Conservation (phyloP, 2,329 filamentous ascomycete genomes). For the Thielaviopsis ethacetica region DNA sequence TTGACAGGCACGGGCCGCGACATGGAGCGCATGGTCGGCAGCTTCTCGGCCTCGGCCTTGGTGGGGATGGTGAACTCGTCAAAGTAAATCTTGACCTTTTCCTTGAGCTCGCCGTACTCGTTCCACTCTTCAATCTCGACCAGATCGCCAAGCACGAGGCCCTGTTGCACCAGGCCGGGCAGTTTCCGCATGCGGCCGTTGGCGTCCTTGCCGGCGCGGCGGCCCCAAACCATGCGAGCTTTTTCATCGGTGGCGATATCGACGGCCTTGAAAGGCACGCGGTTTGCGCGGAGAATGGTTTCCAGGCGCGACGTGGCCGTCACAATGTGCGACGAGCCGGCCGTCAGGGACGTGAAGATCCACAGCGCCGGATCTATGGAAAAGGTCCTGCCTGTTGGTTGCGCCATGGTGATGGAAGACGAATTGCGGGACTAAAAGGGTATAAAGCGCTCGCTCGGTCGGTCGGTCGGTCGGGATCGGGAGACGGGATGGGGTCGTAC, state of each 20-base stretch:
- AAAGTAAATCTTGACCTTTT: slow-evolving; percentile 58
- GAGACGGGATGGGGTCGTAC: too few relatives aligned
- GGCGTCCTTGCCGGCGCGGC: slow-evolving; percentile 60
- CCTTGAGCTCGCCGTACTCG: slow-evolving; percentile 87
- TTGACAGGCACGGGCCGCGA: slow-evolving; percentile 18
- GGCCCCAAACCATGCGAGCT: slow-evolving; percentile 75
- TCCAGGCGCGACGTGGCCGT: slow-evolving; percentile 91
- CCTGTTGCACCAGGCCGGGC: slow-evolving; percentile 76
- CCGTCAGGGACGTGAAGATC: slow-evolving; percentile 90
- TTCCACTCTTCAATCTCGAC: slow-evolving; percentile 98
- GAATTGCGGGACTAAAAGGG: slow-evolving; percentile 5
- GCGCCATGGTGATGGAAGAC: slow-evolving; percentile 12
- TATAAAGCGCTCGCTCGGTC: slow-evolving; percentile 1
- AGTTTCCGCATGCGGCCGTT: slow-evolving; percentile 54
- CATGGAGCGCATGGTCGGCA: slow-evolving; percentile 12
- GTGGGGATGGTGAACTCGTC: slow-evolving; percentile 43
- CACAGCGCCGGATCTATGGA: slow-evolving; percentile 60
- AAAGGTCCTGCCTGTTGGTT: slow-evolving; percentile 23
- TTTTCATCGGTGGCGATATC: slow-evolving; percentile 84
- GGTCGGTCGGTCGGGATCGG: background rate
- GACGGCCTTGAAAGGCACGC: slow-evolving; percentile 80
- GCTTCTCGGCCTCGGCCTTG: slow-evolving; percentile 29
- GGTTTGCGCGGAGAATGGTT: slow-evolving; percentile 89
- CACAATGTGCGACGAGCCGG: slow-evolving; percentile 88
- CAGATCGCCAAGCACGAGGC: slow-evolving; percentile 70